Percentiles rank a stretch among this genome's conserved stretches.
These are phyloP conservation scores for Chlorella sp. DNA, from an alignment of 139 green algal genomes.

Conservation along the genomic window DNA sequence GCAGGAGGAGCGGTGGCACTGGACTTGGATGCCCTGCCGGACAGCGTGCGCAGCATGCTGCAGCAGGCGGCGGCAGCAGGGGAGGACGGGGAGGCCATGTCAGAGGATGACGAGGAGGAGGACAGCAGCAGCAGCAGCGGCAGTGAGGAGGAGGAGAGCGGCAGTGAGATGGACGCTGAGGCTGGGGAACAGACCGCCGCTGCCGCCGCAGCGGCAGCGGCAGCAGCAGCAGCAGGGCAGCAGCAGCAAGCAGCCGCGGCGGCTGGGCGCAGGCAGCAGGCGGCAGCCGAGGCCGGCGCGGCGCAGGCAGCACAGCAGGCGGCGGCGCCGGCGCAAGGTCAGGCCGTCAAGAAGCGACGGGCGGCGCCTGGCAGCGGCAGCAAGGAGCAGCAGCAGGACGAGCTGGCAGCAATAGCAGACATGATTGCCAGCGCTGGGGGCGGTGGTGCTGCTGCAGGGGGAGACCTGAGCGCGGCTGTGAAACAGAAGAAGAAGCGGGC, in stretches of 20 bases:
- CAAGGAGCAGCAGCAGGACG: slow-evolving; percentile 28
- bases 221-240: neutral
- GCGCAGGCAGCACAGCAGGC: neutral
- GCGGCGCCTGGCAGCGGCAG: neutral
- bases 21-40: slow-evolving; percentile 28
- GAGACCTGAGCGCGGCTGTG: slow-evolving; percentile 2
- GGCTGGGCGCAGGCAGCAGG: neutral
- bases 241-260: neutral
- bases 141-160: neutral
- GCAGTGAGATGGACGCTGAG: neutral
- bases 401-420: slow-evolving; percentile 40
- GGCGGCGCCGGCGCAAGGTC: neutral
- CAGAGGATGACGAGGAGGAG: slow-evolving; percentile 16
- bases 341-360: slow-evolving; percentile 17
- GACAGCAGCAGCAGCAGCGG: slow-evolving; percentile 15
- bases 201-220: neutral
- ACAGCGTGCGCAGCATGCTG: slow-evolving; percentile 28
- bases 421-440: slow-evolving; percentile 39
- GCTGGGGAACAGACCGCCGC: neutral
- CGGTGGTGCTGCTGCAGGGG: neutral
- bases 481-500: slow-evolving; percentile 19
- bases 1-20: neutral
- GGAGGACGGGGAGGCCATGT: neutral
- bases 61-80: neutral
- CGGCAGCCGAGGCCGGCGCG: neutral